These are phyloP conservation scores for Lactarius hatsudake DNA, from an alignment of 768 basidiomycete species.

Conservation along the genomic window DNA sequence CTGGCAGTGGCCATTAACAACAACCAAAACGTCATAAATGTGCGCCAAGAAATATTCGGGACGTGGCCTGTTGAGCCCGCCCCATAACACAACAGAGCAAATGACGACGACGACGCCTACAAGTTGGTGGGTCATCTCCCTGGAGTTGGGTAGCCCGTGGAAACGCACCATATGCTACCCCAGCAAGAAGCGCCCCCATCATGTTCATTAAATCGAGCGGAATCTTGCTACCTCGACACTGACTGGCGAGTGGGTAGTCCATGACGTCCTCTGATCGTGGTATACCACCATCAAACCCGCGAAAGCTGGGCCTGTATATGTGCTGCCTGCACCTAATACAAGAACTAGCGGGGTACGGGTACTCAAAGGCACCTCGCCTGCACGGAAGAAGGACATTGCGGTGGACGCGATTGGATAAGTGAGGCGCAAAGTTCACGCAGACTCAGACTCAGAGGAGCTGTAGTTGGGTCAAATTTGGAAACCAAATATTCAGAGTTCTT, in stretches of 20 bases:
- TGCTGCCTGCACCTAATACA: slow-evolving; percentile 14
- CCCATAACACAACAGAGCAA: slow-evolving; percentile 13
- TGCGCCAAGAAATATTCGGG: slow-evolving; percentile 8
- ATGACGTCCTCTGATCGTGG: slow-evolving; percentile 8
- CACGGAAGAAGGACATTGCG: not conserved
- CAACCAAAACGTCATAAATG: slow-evolving; percentile 19
- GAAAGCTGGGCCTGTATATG: slow-evolving; percentile 12
- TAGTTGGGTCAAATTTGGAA: slow-evolving; percentile 11
- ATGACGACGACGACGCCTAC: slow-evolving; percentile 29
- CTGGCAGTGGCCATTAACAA: slow-evolving; percentile 18
- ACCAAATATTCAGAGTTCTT: not conserved
- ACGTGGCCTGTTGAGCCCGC: not conserved
- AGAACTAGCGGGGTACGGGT: slow-evolving; percentile 19
- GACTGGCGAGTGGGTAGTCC: not conserved
- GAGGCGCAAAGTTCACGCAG: not conserved
- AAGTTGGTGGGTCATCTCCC: not conserved
- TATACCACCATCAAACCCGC: not conserved
- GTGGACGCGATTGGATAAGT: not conserved
- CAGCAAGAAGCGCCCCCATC: slow-evolving; percentile 31
- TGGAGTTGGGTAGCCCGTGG: no score
- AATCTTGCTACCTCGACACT: slow-evolving; percentile 4
- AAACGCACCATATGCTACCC: slow-evolving; percentile 31
- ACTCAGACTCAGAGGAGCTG: not conserved
- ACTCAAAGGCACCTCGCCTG: no score
- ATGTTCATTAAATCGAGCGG: slow-evolving; percentile 21